Percentiles rank a stretch among this genome's conserved stretches.
Conservation (phyloP, 352 stramenopile genomes). For the Aphanomyces euteiches region DNA sequence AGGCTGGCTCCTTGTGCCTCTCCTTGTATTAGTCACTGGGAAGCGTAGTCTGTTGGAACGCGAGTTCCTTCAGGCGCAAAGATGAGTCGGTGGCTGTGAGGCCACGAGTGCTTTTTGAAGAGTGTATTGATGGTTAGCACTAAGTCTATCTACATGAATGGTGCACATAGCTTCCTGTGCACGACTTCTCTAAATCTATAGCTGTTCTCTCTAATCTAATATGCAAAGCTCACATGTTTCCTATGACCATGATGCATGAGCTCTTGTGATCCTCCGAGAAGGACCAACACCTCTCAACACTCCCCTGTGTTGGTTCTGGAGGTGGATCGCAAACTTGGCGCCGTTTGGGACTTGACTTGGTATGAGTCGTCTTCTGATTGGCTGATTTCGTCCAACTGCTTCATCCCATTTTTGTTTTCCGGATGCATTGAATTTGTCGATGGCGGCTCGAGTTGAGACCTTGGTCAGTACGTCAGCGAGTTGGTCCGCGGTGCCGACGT, state of each 20-base stretch:
- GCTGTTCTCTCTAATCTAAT: background rate
- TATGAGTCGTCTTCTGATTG: background rate
- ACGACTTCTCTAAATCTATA: background rate
- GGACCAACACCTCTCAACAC: slow-evolving; percentile 14
- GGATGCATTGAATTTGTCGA: slow-evolving; percentile 17
- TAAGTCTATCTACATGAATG: background rate
- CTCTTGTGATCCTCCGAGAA: background rate
- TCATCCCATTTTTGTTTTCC: background rate
- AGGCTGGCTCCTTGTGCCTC: too few relatives aligned
- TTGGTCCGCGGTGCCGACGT: slow-evolving; percentile 31
- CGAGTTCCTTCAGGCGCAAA: too few relatives aligned
- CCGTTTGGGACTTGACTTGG: background rate
- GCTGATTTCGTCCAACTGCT: background rate
- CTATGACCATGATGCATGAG: background rate
- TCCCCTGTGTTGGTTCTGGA: slow-evolving; percentile 3
- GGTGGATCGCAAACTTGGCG: background rate
- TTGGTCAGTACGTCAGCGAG: slow-evolving; percentile 35
- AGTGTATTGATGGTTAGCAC: too few relatives aligned
- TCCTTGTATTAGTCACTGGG: too few relatives aligned
- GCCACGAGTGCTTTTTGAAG: too few relatives aligned
- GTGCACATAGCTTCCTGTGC: slow-evolving; percentile 2
- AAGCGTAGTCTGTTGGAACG: too few relatives aligned
- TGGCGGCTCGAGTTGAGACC: background rate
- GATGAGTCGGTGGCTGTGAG: too few relatives aligned
- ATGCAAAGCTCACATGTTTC: background rate